A percentile compares a stretch with the other conserved stretches of the same genome.
These are phyloP conservation scores for Dryas octopetala DNA, from an alignment of 306 rosid genomes.

Conservation along the genomic window DNA sequence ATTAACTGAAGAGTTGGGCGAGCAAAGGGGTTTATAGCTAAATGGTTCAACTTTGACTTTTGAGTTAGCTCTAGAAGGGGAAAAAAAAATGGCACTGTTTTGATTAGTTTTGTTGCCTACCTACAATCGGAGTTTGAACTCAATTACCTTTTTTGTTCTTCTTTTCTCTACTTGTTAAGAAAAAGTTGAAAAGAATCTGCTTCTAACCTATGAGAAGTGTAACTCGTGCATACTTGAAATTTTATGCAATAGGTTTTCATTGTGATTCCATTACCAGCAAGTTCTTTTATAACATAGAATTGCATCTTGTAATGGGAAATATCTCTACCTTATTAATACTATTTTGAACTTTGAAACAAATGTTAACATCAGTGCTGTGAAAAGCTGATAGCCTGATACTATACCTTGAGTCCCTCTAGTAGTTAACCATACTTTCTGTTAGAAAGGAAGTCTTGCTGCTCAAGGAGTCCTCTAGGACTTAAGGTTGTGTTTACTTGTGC, in stretches of 20 bases:
- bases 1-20: background rate
- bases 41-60: background rate
- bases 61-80: background rate
- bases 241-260: background rate
- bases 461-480: no score
- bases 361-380: no score
- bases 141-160: background rate
- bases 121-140: background rate
- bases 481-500: no score
- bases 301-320: no score
- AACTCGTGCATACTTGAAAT: background rate
- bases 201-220: background rate
- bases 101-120: conserved; percentile 6
- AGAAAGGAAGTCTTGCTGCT: no score
- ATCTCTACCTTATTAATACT: no score
- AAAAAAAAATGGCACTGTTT: background rate
- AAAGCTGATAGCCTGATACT: no score
- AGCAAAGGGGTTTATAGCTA: background rate
- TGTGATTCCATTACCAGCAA: no score
- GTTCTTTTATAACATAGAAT: no score
- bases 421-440: no score
- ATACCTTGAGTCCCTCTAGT: no score
- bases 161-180: background rate
- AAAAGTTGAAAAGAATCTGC: background rate
- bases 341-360: no score